Evolutionary conservation across 805 yeast genomes (phyloP).

Genomic region (Helenozyma rhizophorensis): DNA sequence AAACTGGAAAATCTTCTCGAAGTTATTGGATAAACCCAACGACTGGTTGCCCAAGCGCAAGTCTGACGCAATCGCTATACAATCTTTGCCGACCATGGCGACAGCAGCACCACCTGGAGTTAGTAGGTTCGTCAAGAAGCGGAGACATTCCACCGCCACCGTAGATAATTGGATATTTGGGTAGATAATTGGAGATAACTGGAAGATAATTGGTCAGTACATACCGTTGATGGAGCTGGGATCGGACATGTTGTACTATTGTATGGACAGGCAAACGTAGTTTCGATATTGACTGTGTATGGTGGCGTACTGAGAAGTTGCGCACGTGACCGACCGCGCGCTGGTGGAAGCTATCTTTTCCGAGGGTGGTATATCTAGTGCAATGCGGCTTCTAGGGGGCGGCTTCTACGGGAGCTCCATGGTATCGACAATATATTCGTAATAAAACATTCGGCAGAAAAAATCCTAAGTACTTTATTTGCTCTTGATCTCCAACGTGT

Average conservation of each 20-base stretch:
- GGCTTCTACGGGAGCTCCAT: not conserved
- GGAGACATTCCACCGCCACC: too few species aligned
- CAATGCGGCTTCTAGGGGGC: not conserved
- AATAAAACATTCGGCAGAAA: too few species aligned
- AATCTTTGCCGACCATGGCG: conserved; percentile 98
- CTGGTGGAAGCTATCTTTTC: too few species aligned
- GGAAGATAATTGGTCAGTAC: too few species aligned
- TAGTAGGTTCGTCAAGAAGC: too few species aligned
- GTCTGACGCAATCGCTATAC: conserved; percentile 97
- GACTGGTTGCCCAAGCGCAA: conserved; percentile 92
- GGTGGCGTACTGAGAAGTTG: too few species aligned
- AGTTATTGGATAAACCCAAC: conserved; percentile 84
- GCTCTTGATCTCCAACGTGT: too few species aligned
- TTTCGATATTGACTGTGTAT: too few species aligned
- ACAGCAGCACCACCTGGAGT: conserved; percentile 85
- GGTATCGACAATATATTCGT: not conserved
- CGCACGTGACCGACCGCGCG: too few species aligned
- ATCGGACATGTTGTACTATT: conserved; percentile 65
- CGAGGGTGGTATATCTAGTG: not conserved
- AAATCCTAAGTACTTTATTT: not conserved
- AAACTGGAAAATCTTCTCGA: conserved; percentile 85
- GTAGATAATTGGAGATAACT: too few species aligned
- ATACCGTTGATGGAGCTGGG: conserved; percentile 72
- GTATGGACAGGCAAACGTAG: too few species aligned
- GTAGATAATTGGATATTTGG: too few species aligned